A percentile compares a stretch with the other conserved stretches of the same genome.
phyloP scores from a whole-genome alignment of 176 grass and related monocot genomes.

The Oryza nivara region DNA sequence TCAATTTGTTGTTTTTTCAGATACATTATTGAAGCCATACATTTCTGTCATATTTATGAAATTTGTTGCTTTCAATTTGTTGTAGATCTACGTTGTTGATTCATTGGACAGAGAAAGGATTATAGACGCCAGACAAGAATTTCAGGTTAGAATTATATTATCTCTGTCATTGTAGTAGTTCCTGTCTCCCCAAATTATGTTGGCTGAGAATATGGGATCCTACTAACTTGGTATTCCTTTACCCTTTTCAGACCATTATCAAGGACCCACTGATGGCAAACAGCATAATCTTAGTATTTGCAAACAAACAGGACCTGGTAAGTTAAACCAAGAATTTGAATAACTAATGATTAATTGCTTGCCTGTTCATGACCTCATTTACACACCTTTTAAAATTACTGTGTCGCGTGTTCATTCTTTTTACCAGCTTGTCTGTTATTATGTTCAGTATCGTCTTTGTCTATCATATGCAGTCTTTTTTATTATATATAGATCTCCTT shows the following conservation, averaged over 20 bases:
- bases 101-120: conserved; percentile 98
- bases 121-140: conserved; percentile 73
- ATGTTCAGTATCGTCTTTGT: no score
- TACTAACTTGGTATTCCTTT: conserved; percentile 20
- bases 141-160: conserved; percentile 65
- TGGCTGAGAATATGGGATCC: not conserved
- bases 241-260: conserved; percentile 67
- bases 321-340: conserved; percentile 42
- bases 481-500: no score
- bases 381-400: no score
- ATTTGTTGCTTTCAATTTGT: conserved; percentile 25
- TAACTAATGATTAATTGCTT: not conserved
- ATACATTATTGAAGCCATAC: no score
- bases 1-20: conserved; percentile 23
- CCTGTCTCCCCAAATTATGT: not conserved
- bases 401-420: no score
- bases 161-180: not conserved
- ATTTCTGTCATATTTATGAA: no score
- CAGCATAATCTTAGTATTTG: conserved; percentile 84
- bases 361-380: no score
- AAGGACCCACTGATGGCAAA: conserved; percentile 91
- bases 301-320: conserved; percentile 97
- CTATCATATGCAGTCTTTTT: no score
- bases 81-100: conserved; percentile 94
- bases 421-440: no score